These are phyloP conservation scores for Durusdinium trenchii DNA, from an alignment of 73 alveolate genomes.

Conservation along the genomic window DNA sequence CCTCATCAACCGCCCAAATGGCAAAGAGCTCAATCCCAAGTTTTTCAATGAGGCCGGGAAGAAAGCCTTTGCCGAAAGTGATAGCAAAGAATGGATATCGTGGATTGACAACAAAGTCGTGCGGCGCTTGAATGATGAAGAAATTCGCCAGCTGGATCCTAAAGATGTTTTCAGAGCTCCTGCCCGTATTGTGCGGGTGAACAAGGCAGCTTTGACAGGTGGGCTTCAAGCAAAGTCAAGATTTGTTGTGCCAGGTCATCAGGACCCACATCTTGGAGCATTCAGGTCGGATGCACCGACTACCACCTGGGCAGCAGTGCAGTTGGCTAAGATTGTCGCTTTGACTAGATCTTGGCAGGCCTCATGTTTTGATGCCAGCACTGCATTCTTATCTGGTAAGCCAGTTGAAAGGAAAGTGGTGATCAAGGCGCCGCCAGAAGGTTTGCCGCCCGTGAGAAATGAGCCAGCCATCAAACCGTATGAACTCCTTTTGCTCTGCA, in stretches of 20 bases:
- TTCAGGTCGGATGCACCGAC: slow-evolving; percentile 70
- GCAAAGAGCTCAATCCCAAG: not conserved
- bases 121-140: not conserved
- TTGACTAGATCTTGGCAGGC: not conserved
- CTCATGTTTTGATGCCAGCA: not conserved
- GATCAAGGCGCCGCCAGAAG: not conserved
- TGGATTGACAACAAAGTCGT: slow-evolving; percentile 51
- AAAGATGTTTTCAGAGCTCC: not conserved
- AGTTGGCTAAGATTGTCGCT: not conserved
- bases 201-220: not conserved
- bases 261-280: not conserved
- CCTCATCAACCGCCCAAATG: not conserved
- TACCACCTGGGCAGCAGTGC: not conserved
- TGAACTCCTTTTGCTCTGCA: not conserved
- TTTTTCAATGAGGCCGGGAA: not conserved
- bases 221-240: not conserved
- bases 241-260: slow-evolving; percentile 32
- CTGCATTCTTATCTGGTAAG: slow-evolving; percentile 30
- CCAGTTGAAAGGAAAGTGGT: not conserved
- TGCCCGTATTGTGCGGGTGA: not conserved
- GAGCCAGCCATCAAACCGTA: no score
- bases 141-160: not conserved
- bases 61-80: not conserved
- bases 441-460: not conserved
- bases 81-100: not conserved